These are phyloP conservation scores for Aureobasidium sp. DNA, from an alignment of 2,329 filamentous ascomycete species.

Conservation along the genomic window DNA sequence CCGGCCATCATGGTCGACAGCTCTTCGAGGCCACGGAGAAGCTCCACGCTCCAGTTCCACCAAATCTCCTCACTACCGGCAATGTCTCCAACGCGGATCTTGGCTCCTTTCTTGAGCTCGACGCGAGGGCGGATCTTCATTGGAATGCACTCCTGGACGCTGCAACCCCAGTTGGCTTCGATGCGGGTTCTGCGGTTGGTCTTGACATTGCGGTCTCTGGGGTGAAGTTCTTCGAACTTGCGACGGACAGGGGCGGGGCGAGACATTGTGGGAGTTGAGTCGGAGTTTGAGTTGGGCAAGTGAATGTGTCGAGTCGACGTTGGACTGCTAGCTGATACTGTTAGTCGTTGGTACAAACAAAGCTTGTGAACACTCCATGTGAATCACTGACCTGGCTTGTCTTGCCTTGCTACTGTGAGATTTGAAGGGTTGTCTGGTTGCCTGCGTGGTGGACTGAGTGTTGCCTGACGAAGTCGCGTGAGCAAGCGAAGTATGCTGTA, in stretches of 20 bases:
- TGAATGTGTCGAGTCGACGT: background rate
- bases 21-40: conserved; percentile 15
- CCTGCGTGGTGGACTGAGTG: background rate
- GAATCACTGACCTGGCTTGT: background rate
- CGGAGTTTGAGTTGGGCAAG: background rate
- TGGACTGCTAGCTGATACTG: background rate
- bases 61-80: conserved; percentile 10
- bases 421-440: background rate
- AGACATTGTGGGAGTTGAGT: background rate
- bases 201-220: conserved; percentile 15
- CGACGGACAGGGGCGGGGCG: background rate
- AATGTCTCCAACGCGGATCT: conserved; percentile 12
- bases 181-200: conserved; percentile 15
- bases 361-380: background rate
- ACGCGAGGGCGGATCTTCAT: conserved; percentile 14
- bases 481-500: background rate
- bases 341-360: background rate
- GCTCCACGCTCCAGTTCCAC: conserved; percentile 17
- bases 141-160: conserved; percentile 13
- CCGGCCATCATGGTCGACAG: conserved; percentile 15
- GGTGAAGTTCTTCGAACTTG: conserved; percentile 12
- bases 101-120: conserved; percentile 16
- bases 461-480: background rate
- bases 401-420: background rate
- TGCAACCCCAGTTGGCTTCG: conserved; percentile 13